Conservation (phyloP, 225 moss, liverwort and hornwort genomes). For the Straminergon stramineum region DNA sequence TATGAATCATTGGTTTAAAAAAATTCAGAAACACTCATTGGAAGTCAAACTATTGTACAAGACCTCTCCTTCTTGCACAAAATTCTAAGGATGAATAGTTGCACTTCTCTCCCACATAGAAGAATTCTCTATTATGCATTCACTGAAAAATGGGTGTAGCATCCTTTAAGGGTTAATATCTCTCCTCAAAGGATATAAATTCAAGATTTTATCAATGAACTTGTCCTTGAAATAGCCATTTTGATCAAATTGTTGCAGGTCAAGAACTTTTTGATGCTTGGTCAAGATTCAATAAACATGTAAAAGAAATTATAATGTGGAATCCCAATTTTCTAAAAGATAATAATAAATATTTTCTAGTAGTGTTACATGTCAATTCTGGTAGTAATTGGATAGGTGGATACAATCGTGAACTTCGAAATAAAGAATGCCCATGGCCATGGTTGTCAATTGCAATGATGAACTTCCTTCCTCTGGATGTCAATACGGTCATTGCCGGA, state of each 20-base stretch:
- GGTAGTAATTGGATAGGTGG: conserved; percentile 9
- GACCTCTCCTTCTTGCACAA: background rate
- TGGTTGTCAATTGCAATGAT: conserved; percentile 22
- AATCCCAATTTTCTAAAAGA: conserved; percentile 6
- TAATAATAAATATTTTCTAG: background rate
- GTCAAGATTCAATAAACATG: conserved; percentile 9
- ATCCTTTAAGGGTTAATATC: background rate
- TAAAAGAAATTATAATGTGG: conserved; percentile 3
- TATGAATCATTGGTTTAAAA: too few relatives aligned
- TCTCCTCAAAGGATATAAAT: background rate
- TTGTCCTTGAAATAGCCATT: background rate
- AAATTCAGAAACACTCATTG: too few relatives aligned
- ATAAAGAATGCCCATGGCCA: background rate
- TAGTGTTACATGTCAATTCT: background rate
- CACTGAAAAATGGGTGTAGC: accelerated
- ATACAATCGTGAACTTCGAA: background rate
- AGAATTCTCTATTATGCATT: background rate
- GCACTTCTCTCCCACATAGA: background rate
- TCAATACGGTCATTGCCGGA: background rate
- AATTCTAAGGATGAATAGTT: background rate
- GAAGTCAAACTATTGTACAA: too few relatives aligned
- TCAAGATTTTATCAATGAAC: background rate
- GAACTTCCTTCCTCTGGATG: conserved; percentile 14
- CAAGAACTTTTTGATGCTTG: conserved; percentile 41
- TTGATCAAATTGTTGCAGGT: background rate